Evolutionary conservation across 495 filamentous ascomycete genomes (phyloP), one percentile per base, ranked within the genome.

Genomic region (Geopyxis carbonaria): DNA sequence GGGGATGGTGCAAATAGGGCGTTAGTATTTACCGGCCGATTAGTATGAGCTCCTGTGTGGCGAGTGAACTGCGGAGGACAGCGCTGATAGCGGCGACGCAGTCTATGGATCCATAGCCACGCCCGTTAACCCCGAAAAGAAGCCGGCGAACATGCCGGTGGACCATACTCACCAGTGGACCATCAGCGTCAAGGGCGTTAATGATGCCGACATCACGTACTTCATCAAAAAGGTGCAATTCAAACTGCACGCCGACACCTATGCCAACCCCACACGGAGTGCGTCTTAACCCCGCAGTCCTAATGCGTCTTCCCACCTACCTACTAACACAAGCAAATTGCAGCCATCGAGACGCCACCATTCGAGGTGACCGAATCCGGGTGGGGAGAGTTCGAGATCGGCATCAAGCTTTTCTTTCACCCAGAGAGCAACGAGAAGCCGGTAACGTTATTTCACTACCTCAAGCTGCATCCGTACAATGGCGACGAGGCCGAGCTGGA

Each of bases 161-260:
- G 84, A 93, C 60, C 89, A 97, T 64, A 95, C 87, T 21, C 91
- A 93, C 61, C 75, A 76, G 51, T 97, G 87, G 87, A 78, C 77
- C 46, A 78, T 97, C 28, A 94, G 81, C 57, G 81, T 97, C 37
- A 78, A 78, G 42, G 80, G 81, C 42, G 62, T 92, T 47, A 76
- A 85, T 56, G 79, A 76, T 56, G 73, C 78, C 47, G 80, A 92
- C 62, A 78, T 93, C 51, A 83, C 80, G 36, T 85, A 89, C 63
- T 97, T 89, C 80, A 69, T 95, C 46, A 83, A 85, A 40, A 89
- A 93, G 53, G 89, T 94, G 3, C 82, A 91, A 57, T 95, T 97
- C 67, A 94, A 94, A 57, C 71, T 97, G 3, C 84, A 93, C 66
- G 38, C 38, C 6, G 85, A 94, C 52, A 89, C 85, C 4, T 94